Evolutionary conservation across 345 rosid genomes (phyloP), one percentile per base, ranked within the genome.

Genomic region (Citrus medica): DNA sequence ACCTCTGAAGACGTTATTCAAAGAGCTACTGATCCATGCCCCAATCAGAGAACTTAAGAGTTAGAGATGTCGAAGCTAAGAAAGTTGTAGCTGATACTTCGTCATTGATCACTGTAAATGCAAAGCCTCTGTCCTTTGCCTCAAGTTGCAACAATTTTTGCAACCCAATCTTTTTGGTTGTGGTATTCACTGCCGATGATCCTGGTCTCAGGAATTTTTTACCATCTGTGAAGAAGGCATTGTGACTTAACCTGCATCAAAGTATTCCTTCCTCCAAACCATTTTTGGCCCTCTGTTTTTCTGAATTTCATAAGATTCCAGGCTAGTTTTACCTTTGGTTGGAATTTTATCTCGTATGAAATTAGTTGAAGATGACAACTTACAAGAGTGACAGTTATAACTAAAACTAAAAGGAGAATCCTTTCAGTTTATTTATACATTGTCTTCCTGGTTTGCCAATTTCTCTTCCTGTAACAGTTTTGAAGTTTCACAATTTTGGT

Each of bases 161-260:
- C 77, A 56, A 84, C 86, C 92, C 92, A 84, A 46, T 77, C 82
- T 28, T 66, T 78, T 76, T 32, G 81, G 81, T 38, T 66, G 76
- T 82, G 73, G 79, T 82, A 82, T 79, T 88, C 88, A 48, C 64
- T 80, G 81, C 91, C 88, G 73, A 87, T 79, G 61, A 79, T 69
- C 1, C 85, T 83, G 21, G 83, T 76, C 63, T 79, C 21, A 19
- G 83, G 81, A 67, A 73, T 62, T 60, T 69, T 79, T n/a, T 63
- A 70, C 67, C 73, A 65, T 77, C 77, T 74, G 27, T 73, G 40
- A 1, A 79, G 64, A 73, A 79, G 75, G 30, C 56, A 79, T 64
- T 61, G 82, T 82, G 73, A 79, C 79, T 72, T 78, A 76, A 32
- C 59, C 73, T n/a, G 65, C 37, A 71, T 78, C 74, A 56, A 78